Conservation (phyloP, 2,329 filamentous ascomycete genomes). For the Fusarium sulawesiense region DNA sequence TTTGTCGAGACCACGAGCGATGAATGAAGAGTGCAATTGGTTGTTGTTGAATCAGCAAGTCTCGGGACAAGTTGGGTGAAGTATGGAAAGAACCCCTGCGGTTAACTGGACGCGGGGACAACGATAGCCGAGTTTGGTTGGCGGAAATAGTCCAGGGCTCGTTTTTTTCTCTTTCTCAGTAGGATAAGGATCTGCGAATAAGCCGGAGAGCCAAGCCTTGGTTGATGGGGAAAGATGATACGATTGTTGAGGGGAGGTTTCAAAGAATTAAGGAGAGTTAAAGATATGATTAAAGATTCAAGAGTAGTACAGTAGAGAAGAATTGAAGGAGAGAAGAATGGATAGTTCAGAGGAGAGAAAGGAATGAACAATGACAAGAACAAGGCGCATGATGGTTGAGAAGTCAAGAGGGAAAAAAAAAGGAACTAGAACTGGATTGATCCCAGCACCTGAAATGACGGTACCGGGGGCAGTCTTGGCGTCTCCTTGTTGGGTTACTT, state of each 20-base stretch:
- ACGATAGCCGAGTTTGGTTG: constrained; percentile 43
- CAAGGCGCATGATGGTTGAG: constrained; percentile 29
- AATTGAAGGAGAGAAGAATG: constrained; percentile 14
- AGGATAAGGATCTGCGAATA: constrained; percentile 37
- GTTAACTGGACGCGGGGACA: constrained; percentile 38
- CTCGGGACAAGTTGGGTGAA: constrained; percentile 34
- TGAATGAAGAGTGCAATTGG: constrained; percentile 43
- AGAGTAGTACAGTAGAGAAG: background rate
- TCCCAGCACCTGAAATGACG: constrained; percentile 37
- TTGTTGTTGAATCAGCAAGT: constrained; percentile 22
- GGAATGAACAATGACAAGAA: constrained; percentile 20
- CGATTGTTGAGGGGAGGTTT: constrained; percentile 9
- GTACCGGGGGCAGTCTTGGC: constrained; percentile 36
- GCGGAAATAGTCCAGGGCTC: constrained; percentile 25
- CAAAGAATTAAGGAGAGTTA: constrained; percentile 19
- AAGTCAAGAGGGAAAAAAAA: constrained; percentile 4
- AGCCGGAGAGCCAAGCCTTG: constrained; percentile 32
- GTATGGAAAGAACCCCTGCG: constrained; percentile 34
- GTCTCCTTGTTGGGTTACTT: constrained; percentile 34
- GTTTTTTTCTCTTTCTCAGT: constrained; percentile 18
- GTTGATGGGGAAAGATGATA: constrained; percentile 14
- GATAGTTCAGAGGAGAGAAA: constrained; percentile 9
- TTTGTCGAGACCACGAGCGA: constrained; percentile 39
- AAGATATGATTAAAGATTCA: background rate
- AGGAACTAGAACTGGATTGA: constrained; percentile 15